These are phyloP conservation scores for Alternaria triticimaculans DNA, from an alignment of 2,329 filamentous ascomycete genomes.

Conservation along the genomic window DNA sequence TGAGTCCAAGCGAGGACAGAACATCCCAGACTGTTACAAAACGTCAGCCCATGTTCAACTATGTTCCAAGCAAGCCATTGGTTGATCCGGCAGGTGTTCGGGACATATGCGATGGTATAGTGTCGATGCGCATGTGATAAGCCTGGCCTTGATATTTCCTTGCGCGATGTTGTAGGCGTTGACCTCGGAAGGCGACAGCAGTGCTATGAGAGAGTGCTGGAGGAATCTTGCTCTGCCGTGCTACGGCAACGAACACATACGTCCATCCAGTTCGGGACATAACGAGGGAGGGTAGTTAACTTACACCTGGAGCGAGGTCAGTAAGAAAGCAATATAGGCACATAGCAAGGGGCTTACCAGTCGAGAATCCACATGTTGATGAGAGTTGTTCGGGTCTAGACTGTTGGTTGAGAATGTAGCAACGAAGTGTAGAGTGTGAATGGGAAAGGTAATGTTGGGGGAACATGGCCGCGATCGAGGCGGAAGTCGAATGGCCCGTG, in stretches of 20 bases:
- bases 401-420: not conserved
- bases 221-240: not conserved
- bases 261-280: not conserved
- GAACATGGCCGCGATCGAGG: conserved; percentile 10
- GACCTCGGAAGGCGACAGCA: not conserved
- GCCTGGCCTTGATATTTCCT: not conserved
- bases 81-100: not conserved
- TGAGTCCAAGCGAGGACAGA: conserved; percentile 81
- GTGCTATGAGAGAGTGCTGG: not conserved
- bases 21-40: conserved; percentile 77
- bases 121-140: conserved; percentile 3
- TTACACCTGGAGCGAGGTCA: conserved; percentile 41
- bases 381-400: conserved; percentile 1
- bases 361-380: conserved; percentile 84
- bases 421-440: not conserved
- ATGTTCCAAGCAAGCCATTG: not conserved
- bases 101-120: not conserved
- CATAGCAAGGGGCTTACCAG: conserved; percentile 63
- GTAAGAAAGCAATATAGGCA: not conserved
- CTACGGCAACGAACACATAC: not conserved
- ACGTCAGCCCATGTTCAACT: conserved; percentile 9
- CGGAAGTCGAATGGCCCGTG: conserved; percentile 5
- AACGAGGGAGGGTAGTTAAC: conserved; percentile 17
- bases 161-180: not conserved
- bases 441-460: conserved; percentile 11